Evolutionary conservation across 805 yeast species (phyloP), one percentile per base, ranked within the genome.

Genomic region (Wickerhamomyces alni): DNA sequence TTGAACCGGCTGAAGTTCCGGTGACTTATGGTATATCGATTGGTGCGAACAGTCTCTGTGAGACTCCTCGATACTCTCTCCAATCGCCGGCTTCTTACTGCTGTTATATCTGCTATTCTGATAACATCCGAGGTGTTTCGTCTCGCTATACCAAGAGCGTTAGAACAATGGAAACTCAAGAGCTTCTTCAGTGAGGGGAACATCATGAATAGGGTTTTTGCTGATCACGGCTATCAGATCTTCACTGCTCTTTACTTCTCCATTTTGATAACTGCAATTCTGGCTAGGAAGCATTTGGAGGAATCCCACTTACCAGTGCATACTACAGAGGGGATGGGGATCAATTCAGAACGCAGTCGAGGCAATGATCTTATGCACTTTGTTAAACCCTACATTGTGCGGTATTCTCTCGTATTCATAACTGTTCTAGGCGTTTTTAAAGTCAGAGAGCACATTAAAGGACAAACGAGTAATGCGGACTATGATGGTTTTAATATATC

Each of bases 401-500:
- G 24, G 6, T 21, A 21, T 21, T 9, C 9, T 7, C 10, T 17
- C 17, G 22, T 34, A 22, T 34, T 29, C 15, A 6, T 29, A 9
- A 8, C 11, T 18, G 24, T 10, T 30, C 13, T n/a, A 17, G 24
- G 16, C 12, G 6, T 30, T 30, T 17, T 29, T 9, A 17, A 12
- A 7, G 4, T 28, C 11, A n/a, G 13, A 28, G 31, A 28, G 7
- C 9, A 28, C 8, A 28, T 30, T 4, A 30, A n/a, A 18, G 24
- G 15, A 11, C 9, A 17, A 4, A 30, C 21, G 10, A 30, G 24
- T 18, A 18, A 10, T 30, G 34, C 18, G n/a, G 21, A 19, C n/a
- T 18, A 19, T 31, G 16, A 7, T 31, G 34, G 34, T n/a, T 31
- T 31, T 26, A 31, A 31, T 31, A 13, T 31, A 18, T 31, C 34